phyloP scores from a whole-genome alignment of 2,329 filamentous ascomycete genomes.

The Stylonectria norvegica region DNA sequence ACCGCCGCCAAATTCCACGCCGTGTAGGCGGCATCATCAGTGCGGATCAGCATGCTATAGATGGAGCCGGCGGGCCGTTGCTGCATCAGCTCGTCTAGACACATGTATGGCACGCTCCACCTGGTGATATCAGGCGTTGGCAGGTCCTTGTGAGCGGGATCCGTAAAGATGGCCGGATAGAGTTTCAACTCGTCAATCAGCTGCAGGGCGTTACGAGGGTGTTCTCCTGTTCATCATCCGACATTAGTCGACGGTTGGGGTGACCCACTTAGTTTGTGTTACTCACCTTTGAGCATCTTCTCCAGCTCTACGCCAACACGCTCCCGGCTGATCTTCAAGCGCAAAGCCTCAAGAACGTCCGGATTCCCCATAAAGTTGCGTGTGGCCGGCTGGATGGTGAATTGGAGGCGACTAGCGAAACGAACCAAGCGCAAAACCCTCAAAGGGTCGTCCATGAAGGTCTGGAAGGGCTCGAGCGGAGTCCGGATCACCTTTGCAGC shows the following conservation, averaged over 20 bases:
- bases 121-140: conserved; percentile 54
- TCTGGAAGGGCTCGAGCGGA: conserved; percentile 82
- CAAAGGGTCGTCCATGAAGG: conserved; percentile 90
- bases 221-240: conserved; percentile 45
- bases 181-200: conserved; percentile 64
- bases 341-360: conserved; percentile 77
- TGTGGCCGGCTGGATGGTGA: conserved; percentile 68
- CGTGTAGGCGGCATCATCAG: conserved; percentile 63
- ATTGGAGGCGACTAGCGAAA: conserved; percentile 82
- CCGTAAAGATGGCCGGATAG: conserved; percentile 71
- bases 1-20: conserved; percentile 76
- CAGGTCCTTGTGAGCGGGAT: conserved; percentile 55
- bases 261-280: not conserved
- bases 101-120: conserved; percentile 63
- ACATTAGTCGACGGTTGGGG: too few relatives aligned
- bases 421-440: conserved; percentile 82
- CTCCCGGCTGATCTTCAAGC: conserved; percentile 86
- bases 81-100: conserved; percentile 50
- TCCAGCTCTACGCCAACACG: conserved; percentile 82
- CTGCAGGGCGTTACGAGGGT: conserved; percentile 59
- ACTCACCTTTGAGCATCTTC: conserved; percentile 77
- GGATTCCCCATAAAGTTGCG: conserved; percentile 71
- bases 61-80: conserved; percentile 46
- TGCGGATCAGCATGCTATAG: conserved; percentile 55
- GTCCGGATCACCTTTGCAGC: conserved; percentile 70